These are phyloP conservation scores for Oryza australiensis DNA, from an alignment of 176 grass and related monocot species.

Conservation along the genomic window DNA sequence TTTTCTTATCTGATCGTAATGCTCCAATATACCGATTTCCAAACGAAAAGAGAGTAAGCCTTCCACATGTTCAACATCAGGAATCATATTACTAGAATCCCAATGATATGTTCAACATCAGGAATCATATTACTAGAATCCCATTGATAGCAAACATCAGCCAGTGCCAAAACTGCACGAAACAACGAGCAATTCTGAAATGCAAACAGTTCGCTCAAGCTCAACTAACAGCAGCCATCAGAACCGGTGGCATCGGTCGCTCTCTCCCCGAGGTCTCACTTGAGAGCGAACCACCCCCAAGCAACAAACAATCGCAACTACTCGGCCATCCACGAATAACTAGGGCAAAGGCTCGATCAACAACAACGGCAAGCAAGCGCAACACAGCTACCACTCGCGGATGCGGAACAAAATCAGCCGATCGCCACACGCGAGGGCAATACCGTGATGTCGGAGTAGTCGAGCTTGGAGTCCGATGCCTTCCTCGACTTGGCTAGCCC, in stretches of 20 bases:
- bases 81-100: not conserved
- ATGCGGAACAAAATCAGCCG: not conserved
- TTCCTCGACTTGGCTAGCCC: conserved; percentile 71
- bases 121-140: not conserved
- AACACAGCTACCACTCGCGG: not conserved
- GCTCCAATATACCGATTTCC: not conserved
- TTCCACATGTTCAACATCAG: not conserved
- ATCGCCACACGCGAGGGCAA: not conserved
- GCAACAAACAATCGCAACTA: not conserved
- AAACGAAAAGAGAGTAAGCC: not conserved
- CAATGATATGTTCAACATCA: not conserved
- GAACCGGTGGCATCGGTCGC: not conserved
- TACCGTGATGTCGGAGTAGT: conserved; percentile 93
- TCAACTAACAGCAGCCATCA: not conserved
- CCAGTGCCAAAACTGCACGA: not conserved
- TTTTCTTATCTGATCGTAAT: not conserved
- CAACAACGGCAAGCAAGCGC: not conserved
- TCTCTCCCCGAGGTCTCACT: not conserved
- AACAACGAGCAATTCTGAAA: conserved; percentile 22
- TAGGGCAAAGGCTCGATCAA: not conserved
- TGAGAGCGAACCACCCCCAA: conserved; percentile 19
- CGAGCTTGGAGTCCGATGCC: conserved; percentile 74
- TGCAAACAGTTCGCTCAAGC: not conserved
- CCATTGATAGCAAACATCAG: not conserved
- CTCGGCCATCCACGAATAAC: not conserved